A percentile compares a stretch with the other conserved stretches of the same genome.
These are phyloP conservation scores for Cornus controversa DNA, from an alignment of 148 eudicot genomes.

Conservation along the genomic window DNA sequence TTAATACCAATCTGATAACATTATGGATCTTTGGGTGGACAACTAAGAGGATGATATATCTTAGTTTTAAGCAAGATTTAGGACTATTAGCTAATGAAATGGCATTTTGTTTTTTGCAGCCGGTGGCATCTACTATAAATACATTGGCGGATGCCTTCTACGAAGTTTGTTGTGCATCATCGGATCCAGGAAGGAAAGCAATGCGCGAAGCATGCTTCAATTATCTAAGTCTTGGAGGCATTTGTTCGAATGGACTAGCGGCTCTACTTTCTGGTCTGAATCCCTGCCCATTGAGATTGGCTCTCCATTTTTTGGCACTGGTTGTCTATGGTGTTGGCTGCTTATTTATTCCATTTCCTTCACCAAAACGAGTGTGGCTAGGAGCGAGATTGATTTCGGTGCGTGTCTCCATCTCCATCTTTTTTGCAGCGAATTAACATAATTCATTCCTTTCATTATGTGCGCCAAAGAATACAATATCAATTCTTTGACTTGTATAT, in stretches of 20 bases:
- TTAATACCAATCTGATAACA: too few relatives aligned
- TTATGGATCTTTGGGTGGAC: too few relatives aligned
- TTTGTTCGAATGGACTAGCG: constrained; percentile 10
- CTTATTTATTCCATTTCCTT: constrained; percentile 13
- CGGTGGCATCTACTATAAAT: constrained; percentile 19
- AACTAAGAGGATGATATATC: too few relatives aligned
- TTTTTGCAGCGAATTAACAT: background rate
- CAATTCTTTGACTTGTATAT: background rate
- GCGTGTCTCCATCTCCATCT: background rate
- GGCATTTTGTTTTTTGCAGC: constrained; percentile 11
- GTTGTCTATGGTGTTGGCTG: constrained; percentile 20
- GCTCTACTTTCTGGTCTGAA: constrained; percentile 16
- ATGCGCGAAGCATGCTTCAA: constrained; percentile 18
- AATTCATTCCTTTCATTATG: background rate
- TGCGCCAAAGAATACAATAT: too few relatives aligned
- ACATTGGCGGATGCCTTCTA: constrained; percentile 16
- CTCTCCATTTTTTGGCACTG: constrained; percentile 13
- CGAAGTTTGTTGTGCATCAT: constrained; percentile 15
- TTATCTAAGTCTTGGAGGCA: constrained; percentile 14
- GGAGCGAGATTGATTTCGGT: constrained; percentile 13
- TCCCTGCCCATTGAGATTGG: constrained; percentile 17
- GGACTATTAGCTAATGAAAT: background rate
- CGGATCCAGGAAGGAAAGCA: constrained; percentile 11
- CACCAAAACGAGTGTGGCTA: constrained; percentile 9
- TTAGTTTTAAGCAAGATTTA: background rate